phyloP scores from a whole-genome alignment of 257 asterid genomes.

The Anisodus acutangulus region DNA sequence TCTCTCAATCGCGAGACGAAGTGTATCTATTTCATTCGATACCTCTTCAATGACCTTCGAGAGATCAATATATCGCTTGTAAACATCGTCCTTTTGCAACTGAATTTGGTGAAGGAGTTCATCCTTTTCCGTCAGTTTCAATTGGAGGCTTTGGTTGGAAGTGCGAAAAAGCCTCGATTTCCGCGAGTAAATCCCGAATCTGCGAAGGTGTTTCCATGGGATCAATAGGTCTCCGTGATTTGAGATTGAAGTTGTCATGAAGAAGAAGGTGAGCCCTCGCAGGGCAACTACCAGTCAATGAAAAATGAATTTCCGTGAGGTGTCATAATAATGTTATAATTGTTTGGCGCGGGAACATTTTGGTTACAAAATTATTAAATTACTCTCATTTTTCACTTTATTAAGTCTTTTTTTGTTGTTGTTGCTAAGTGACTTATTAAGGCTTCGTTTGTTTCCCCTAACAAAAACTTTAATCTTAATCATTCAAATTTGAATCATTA shows the following conservation, averaged over 20 bases:
- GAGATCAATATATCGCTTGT: slow-evolving; percentile 27
- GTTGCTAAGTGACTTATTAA: no score
- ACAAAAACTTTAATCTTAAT: no score
- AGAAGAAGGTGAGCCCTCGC: not conserved
- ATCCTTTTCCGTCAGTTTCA: slow-evolving; percentile 4
- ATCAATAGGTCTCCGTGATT: not conserved
- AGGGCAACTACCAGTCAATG: not conserved
- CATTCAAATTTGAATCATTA: no score
- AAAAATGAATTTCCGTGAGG: not conserved
- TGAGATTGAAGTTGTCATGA: not conserved
- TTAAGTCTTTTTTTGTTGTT: no score
- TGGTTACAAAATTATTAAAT: not conserved
- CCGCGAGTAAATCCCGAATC: not conserved
- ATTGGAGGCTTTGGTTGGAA: slow-evolving; percentile 28
- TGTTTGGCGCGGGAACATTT: not conserved
- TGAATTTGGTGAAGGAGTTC: not conserved
- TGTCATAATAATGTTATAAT: not conserved
- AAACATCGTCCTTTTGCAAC: slow-evolving; percentile 32
- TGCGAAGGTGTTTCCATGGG: not conserved
- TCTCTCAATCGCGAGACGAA: not conserved
- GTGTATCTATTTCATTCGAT: slow-evolving; percentile 17
- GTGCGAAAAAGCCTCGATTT: slow-evolving; percentile 28
- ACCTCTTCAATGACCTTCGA: not conserved
- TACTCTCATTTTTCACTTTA: no score
- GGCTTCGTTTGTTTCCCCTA: no score